These are phyloP conservation scores for Claviceps digitariae DNA, from an alignment of 2,329 filamentous ascomycete species.

Conservation along the genomic window DNA sequence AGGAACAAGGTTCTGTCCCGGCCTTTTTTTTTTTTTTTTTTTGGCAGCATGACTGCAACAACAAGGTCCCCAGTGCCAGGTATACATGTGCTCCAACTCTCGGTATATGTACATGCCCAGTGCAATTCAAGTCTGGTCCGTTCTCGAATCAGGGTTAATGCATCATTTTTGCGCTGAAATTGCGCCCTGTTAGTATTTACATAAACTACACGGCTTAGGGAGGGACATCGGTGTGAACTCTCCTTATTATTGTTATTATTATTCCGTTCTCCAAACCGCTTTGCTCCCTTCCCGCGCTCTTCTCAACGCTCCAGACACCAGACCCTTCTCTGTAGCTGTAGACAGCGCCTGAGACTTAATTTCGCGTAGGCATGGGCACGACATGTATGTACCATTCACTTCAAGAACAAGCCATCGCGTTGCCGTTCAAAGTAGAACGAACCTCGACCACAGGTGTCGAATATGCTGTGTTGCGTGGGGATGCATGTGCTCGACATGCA, in stretches of 20 bases:
- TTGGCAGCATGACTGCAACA: background rate
- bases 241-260: too few species aligned
- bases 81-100: background rate
- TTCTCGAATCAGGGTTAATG: background rate
- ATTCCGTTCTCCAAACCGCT: too few species aligned
- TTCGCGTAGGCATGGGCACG: background rate
- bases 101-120: background rate
- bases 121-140: background rate
- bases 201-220: too few species aligned
- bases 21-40: background rate
- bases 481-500: constrained; percentile 2
- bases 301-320: background rate
- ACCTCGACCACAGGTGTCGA: background rate
- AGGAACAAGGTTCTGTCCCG: too few species aligned
- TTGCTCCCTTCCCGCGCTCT: background rate
- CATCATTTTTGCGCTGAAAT: background rate
- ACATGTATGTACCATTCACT: background rate
- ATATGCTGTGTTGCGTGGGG: background rate
- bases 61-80: too few species aligned
- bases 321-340: background rate
- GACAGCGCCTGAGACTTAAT: background rate
- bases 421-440: background rate
- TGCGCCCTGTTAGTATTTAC: too few species aligned
- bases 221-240: too few species aligned
- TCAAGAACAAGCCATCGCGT: background rate